Base-by-base conservation (phyloP, 306 rosid species). In the Cicer pinnatifidum region DNA sequence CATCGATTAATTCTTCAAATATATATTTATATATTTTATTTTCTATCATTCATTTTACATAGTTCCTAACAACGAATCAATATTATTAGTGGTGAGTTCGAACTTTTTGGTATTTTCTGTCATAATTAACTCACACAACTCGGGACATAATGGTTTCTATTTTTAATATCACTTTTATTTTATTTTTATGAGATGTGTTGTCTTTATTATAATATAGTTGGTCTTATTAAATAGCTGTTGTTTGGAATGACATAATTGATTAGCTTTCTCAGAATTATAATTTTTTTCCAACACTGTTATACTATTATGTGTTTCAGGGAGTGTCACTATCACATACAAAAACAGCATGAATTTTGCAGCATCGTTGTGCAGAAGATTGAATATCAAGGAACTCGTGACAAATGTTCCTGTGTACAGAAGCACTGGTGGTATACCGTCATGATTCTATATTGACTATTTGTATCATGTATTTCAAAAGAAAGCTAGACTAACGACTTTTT, bases 351-450 rank as follows among this genome's bases (percentile, higher is more conserved):
- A 87, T 76, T 77, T 89, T 48, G 83, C 85, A 10, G 80, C 91
- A 7, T 73, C 91, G 11, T 52, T 87, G 48, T 86, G 88, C 84
- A 85, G 83, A 76, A 86, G 97, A 79, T 69, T 92, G 83, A 86
- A 75, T 79, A 51, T 90, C 64, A 89, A 81, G 85, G 91, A 90
- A 68, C 78, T 90, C 15, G 73, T 89, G 73, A 78, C 88, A 10
- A 88, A 81, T 53, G 78, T 79, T 80, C 89, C 91, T 65, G 78
- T 87, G 37, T 92, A 85, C 80, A 88, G 78, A 78, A 72, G 88
- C 66, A 71, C 89, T 63, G 37, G 57, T 20, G 97, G 97, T 92
- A 89, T 63, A 59, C 33, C 56, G 80, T 68, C 9, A 33, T 62
- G 33, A 52, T 80, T 58, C 15, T 33, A 39, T 69, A 13, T 62